phyloP scores from a whole-genome alignment of 1,284 basidiomycete genomes.

The Schizophyllum commune region DNA sequence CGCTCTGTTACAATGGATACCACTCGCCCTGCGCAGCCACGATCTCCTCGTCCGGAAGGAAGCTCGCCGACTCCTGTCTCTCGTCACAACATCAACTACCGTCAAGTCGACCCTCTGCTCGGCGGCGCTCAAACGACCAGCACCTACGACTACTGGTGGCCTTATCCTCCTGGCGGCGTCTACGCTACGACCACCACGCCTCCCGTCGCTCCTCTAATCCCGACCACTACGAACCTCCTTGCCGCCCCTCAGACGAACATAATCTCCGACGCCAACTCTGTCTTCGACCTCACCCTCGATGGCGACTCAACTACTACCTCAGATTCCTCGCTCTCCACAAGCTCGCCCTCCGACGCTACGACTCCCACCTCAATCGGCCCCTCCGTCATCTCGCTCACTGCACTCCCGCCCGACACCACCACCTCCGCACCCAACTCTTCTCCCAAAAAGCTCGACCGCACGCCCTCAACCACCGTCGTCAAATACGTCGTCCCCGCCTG shows the following conservation, averaged over 20 bases:
- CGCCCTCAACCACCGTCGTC: conserved; percentile 6
- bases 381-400: conserved; percentile 10
- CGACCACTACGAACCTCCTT: conserved; percentile 2
- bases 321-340: background rate
- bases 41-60: background rate
- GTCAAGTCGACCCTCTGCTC: background rate
- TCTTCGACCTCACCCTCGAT: background rate
- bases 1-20: background rate
- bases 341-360: conserved; percentile 2
- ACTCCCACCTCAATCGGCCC: conserved; percentile 1
- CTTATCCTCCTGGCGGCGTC: conserved; percentile 10
- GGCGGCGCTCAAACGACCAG: background rate
- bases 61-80: background rate
- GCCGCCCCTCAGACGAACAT: background rate
- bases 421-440: conserved; percentile 3
- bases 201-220: background rate
- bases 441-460: conserved; percentile 9
- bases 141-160: conserved; percentile 15
- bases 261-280: conserved; percentile 3
- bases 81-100: background rate
- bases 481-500: conserved; percentile 10
- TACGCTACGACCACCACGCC: conserved; percentile 4
- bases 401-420: conserved; percentile 10
- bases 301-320: background rate
- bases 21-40: background rate